Conservation (phyloP, 257 asterid genomes). For the Plantago elongata region DNA sequence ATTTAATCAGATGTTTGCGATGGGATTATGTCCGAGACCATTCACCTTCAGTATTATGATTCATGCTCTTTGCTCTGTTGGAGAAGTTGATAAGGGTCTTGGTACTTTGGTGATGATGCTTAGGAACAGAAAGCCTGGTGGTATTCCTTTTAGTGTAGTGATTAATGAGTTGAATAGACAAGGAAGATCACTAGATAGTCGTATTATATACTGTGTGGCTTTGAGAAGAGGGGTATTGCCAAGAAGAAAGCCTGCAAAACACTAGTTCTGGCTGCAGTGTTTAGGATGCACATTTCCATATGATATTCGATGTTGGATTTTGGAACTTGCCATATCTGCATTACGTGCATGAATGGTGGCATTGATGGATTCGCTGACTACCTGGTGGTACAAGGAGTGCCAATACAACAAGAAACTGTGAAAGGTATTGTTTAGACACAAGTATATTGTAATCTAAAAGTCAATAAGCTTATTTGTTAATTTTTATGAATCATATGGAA, state of each 20-base stretch:
- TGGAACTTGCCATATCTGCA: not conserved
- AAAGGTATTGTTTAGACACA: too few relatives aligned
- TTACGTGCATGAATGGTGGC: too few relatives aligned
- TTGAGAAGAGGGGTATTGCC: conserved; percentile 47
- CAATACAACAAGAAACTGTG: too few relatives aligned
- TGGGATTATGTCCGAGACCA: conserved; percentile 52
- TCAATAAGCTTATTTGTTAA: too few relatives aligned
- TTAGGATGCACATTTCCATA: not conserved
- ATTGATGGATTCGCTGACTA: not conserved
- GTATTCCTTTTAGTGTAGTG: conserved; percentile 37
- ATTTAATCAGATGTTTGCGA: conserved; percentile 39
- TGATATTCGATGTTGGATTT: not conserved
- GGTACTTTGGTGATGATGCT: conserved; percentile 32
- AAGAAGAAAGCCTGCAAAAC: conserved; percentile 31
- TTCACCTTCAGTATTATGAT: conserved; percentile 44
- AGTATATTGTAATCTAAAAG: too few relatives aligned
- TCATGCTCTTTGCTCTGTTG: conserved; percentile 32
- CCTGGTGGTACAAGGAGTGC: not conserved
- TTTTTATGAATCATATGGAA: too few relatives aligned
- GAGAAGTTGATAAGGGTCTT: conserved; percentile 43
- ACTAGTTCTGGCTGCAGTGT: not conserved
- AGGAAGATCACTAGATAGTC: conserved; percentile 36
- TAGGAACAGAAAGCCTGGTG: conserved; percentile 26
- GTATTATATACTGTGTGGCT: conserved; percentile 45
- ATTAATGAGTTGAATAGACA: conserved; percentile 42